Percentiles rank a stretch among this genome's conserved stretches.
These are phyloP conservation scores for Russula griseocarnosa DNA, from an alignment of 768 basidiomycete genomes.

Conservation along the genomic window DNA sequence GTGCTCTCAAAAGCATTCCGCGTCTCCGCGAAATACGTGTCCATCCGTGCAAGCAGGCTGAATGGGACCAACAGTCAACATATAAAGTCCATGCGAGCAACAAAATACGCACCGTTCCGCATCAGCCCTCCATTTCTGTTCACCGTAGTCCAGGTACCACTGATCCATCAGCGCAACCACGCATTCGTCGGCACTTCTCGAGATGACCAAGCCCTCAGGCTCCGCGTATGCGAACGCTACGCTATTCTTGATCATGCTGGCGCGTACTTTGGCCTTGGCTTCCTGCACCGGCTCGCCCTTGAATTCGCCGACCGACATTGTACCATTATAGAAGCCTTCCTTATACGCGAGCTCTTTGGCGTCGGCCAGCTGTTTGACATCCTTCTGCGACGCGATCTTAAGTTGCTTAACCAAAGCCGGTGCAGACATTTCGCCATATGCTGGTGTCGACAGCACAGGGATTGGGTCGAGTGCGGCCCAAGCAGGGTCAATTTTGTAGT, in stretches of 20 bases:
- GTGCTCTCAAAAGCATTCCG: constrained; percentile 88
- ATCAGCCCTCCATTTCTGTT: constrained; percentile 79
- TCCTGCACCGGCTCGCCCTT: constrained; percentile 85
- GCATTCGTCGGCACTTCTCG: constrained; percentile 93
- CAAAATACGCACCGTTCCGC: constrained; percentile 64
- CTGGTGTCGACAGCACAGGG: constrained; percentile 81
- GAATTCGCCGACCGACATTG: constrained; percentile 88
- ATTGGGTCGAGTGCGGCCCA: constrained; percentile 86
- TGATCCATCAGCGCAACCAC: constrained; percentile 98
- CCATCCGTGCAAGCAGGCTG: constrained; percentile 80
- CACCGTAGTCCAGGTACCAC: constrained; percentile 98
- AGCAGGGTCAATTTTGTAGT: constrained; percentile 87
- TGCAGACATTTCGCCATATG: constrained; percentile 91
- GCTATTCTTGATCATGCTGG: constrained; percentile 71
- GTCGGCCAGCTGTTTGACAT: constrained; percentile 86
- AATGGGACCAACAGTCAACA: constrained; percentile 10
- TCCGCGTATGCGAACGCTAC: constrained; percentile 91
- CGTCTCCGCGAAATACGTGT: constrained; percentile 88
- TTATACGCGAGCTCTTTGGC: constrained; percentile 98
- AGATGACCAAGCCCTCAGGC: constrained; percentile 87
- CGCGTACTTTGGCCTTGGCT: constrained; percentile 85
- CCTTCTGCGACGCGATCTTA: constrained; percentile 95
- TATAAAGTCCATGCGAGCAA: background rate
- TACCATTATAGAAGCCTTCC: constrained; percentile 95
- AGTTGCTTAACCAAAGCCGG: constrained; percentile 77